phyloP scores from a whole-genome alignment of 148 eudicot species.

The Spergularia bocconei region DNA sequence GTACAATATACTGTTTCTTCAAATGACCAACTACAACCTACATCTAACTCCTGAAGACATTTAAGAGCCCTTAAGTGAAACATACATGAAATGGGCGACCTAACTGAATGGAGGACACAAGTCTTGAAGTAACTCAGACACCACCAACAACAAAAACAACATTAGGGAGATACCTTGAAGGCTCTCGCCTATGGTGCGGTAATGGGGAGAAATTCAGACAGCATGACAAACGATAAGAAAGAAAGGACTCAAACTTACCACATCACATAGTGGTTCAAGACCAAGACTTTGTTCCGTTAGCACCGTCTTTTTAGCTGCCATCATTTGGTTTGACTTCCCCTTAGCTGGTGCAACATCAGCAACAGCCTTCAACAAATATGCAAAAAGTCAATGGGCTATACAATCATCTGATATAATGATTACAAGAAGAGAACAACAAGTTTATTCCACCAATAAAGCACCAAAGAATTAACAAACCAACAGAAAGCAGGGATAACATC shows the following conservation, averaged over 20 bases:
- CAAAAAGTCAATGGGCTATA: not conserved
- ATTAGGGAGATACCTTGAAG: too few relatives aligned
- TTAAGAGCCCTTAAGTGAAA: not conserved
- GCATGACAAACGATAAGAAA: not conserved
- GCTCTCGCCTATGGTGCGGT: too few relatives aligned
- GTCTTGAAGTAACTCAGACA: too few relatives aligned
- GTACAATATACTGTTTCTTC: not conserved
- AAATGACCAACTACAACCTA: not conserved
- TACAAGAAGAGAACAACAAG: not conserved
- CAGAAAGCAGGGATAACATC: not conserved
- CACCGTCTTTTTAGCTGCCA: slow-evolving; percentile 38
- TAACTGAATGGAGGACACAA: not conserved
- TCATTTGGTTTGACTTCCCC: slow-evolving; percentile 32
- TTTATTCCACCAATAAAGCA: not conserved
- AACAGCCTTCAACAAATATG: slow-evolving; percentile 50
- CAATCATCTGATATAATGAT: not conserved
- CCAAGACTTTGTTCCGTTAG: slow-evolving; percentile 53
- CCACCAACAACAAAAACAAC: too few relatives aligned
- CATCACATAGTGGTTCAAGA: slow-evolving; percentile 64
- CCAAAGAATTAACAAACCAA: not conserved
- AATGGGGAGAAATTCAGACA: not conserved
- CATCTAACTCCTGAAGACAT: not conserved
- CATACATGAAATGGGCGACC: not conserved
- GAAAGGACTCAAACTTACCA: slow-evolving; percentile 36
- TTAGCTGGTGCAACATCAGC: slow-evolving; percentile 47